Evolutionary conservation across 2,329 filamentous ascomycete species (phyloP).

Genomic region (Ascochyta viciae-villosae): DNA sequence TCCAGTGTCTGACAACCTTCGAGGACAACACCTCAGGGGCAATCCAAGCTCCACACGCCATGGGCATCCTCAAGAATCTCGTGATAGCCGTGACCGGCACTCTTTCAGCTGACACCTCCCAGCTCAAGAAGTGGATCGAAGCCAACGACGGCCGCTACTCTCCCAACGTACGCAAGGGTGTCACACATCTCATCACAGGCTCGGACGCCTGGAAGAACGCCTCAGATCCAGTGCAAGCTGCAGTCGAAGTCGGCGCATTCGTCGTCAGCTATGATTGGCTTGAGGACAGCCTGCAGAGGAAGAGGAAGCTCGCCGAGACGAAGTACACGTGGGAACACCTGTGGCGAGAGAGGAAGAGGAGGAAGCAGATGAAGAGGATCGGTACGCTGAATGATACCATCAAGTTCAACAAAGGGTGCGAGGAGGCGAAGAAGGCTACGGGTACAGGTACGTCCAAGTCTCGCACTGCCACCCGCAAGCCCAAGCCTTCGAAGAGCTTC

Average conservation of each 20-base stretch:
- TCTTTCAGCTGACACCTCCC: constrained; percentile 57
- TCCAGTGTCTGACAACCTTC: no score
- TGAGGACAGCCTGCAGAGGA: constrained; percentile 56
- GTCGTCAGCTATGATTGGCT: constrained; percentile 56
- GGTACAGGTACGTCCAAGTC: constrained; percentile 48
- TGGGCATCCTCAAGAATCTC: constrained; percentile 58
- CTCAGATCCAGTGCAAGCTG: constrained; percentile 41
- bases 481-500: constrained; percentile 25
- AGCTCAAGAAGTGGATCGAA: constrained; percentile 71
- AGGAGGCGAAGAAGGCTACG: constrained; percentile 38
- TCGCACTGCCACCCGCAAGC: constrained; percentile 13
- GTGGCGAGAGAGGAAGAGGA: constrained; percentile 41
- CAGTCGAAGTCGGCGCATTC: constrained; percentile 26
- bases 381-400: constrained; percentile 34
- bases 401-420: constrained; percentile 42
- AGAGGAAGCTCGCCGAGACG: constrained; percentile 41
- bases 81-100: constrained; percentile 66
- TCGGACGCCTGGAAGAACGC: constrained; percentile 65
- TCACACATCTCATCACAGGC: constrained; percentile 78
- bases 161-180: constrained; percentile 57
- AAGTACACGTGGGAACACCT: constrained; percentile 44
- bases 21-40: neutral
- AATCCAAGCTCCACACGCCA: constrained; percentile 10
- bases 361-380: constrained; percentile 36
- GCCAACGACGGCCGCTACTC: constrained; percentile 67